A percentile compares a stretch with the other conserved stretches of the same genome.
phyloP scores from a whole-genome alignment of 768 basidiomycete species.

The Fistulinella prunicolor region DNA sequence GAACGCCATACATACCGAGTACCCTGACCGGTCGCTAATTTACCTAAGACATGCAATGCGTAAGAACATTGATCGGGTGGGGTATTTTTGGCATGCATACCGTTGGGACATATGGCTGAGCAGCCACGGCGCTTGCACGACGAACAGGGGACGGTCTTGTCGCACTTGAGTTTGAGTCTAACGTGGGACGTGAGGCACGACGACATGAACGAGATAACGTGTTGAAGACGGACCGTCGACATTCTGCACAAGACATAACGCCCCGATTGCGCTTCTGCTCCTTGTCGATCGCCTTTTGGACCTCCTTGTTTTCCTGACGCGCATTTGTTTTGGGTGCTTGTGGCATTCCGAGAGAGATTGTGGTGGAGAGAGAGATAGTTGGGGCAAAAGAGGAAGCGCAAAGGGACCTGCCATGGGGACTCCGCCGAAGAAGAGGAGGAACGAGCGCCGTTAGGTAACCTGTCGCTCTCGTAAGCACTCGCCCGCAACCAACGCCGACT shows the following conservation, averaged over 20 bases:
- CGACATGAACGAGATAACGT: neutral
- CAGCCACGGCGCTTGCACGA: conserved; percentile 73
- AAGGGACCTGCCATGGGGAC: conserved; percentile 5
- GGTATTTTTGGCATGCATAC: conserved; percentile 12
- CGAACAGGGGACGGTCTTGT: conserved; percentile 59
- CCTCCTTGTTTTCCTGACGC: conserved; percentile 31
- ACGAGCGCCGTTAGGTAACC: conserved; percentile 12
- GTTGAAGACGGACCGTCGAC: conserved; percentile 49
- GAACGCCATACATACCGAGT: conserved; percentile 49
- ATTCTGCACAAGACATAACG: conserved; percentile 55
- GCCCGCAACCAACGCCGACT: too few species aligned
- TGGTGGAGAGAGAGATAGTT: neutral
- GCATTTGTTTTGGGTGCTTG: conserved; percentile 47
- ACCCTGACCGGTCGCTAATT: conserved; percentile 73
- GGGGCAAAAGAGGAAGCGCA: neutral
- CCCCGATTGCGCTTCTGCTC: conserved; percentile 64
- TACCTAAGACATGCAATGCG: conserved; percentile 33
- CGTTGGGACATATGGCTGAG: conserved; percentile 76
- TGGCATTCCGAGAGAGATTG: conserved; percentile 38
- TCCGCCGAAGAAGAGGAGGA: neutral
- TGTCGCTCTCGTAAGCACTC: too few species aligned
- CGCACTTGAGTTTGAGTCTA: conserved; percentile 70
- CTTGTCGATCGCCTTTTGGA: conserved; percentile 57
- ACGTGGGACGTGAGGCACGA: too few species aligned
- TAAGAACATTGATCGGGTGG: too few species aligned